A percentile compares a stretch with the other conserved stretches of the same genome.
These are phyloP conservation scores for Rossbeevera mucosa DNA, from an alignment of 768 basidiomycete genomes.

Conservation along the genomic window DNA sequence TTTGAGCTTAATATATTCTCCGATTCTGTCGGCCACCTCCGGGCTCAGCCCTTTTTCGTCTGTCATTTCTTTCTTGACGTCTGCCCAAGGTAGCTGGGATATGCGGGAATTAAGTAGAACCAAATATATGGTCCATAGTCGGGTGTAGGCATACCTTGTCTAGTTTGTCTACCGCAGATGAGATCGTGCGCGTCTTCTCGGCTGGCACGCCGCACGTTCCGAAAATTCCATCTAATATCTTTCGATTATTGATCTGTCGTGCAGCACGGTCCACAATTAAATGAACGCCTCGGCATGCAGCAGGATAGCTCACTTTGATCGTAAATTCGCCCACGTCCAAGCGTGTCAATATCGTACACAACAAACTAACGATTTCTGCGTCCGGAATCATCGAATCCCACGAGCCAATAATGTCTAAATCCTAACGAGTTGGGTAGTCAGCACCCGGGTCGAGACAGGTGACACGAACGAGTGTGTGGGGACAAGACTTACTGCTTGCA, in stretches of 20 bases:
- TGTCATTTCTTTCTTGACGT: conserved; percentile 95
- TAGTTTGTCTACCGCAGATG: conserved; percentile 95
- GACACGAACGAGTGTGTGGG: not conserved
- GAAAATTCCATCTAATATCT: conserved; percentile 95
- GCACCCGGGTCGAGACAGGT: too few species aligned
- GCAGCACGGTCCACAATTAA: not conserved
- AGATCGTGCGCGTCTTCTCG: conserved; percentile 88
- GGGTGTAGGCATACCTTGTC: conserved; percentile 66
- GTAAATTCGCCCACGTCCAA: conserved; percentile 94
- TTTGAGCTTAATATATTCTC: conserved; percentile 94
- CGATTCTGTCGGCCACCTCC: conserved; percentile 85
- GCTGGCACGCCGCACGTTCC: conserved; percentile 90
- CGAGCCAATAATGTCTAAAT: conserved; percentile 88
- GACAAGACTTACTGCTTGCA: conserved; percentile 72
- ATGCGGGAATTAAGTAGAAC: not conserved
- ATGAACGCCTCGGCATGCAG: not conserved
- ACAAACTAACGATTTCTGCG: conserved; percentile 79
- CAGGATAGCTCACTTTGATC: conserved; percentile 71
- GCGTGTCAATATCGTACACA: conserved; percentile 74
- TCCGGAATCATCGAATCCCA: conserved; percentile 99
- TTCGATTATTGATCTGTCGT: conserved; percentile 85
- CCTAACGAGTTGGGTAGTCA: conserved; percentile 41
- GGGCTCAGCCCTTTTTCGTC: conserved; percentile 87
- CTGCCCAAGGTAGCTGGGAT: conserved; percentile 73
- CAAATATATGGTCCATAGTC: not conserved